Base-by-base conservation (phyloP, 352 stramenopile species). In the Plasmopara viticola region DNA sequence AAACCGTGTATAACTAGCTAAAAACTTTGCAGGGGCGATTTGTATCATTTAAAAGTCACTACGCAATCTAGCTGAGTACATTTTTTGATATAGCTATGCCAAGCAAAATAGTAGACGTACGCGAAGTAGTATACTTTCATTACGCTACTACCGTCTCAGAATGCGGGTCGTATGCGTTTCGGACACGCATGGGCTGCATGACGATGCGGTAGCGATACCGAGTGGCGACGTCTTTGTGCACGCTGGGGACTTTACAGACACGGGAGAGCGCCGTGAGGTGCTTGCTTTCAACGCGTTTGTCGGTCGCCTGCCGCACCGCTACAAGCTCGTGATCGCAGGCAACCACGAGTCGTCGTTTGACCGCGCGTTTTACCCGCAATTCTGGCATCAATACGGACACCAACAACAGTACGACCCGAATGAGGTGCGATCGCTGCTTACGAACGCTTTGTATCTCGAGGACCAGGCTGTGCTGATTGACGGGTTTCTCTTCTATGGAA, bases 201-300 rank as follows among this genome's bases (percentile, higher is more conserved):
- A 75, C 2, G 60, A 78, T 30, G 64, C 68, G 35, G 68, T 98
- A 72, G 75, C 58, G 7, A 68, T 89, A n/a, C 76, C 82, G 0
- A 58, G 72, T 41, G 78, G 94, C 53, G 83, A 91, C 52, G 84
- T 96, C 45, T 60, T 96, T 18, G 68, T 97, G 28, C 86, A 95
- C 44, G 87, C 95, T 42, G 78, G 78, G 17, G 88, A 98, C 72
- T 89, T 98, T 42, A 87, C 78, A 30, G 89, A 81, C 64, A 93
- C 68, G 17, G 80, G 80, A 33, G 65, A 70, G 30, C 76, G 74
- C 48, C 59, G 68, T 34, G 75, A 91, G 53, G 72, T 81, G 25
- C 38, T 85, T 37, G 73, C 73, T 5, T 91, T 91, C 60, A 87
- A 85, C 62, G 58, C 54, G 48, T 93, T 84, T 60, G 58, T 93